Base-by-base conservation (phyloP, 2,329 filamentous ascomycete species). In the Venturia aucupariae region DNA sequence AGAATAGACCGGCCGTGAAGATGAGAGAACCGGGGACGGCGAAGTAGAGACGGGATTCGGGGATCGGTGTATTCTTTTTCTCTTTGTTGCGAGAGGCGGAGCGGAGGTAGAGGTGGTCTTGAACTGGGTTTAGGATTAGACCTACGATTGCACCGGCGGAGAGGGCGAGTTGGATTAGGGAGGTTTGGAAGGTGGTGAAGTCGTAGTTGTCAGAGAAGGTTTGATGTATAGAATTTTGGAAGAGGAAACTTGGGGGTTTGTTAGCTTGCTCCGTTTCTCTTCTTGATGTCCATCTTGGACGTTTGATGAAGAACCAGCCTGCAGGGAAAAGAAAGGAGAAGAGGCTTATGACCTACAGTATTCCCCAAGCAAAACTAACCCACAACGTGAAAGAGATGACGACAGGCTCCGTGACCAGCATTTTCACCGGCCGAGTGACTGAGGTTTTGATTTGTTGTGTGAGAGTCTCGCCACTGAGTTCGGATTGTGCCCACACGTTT, bases 401-500 rank as follows among this genome's bases (percentile, higher is more conserved):
- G 0, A 83, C 80, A 2, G 77, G 77, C 70, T 83, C 80, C 1
- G 80, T 82, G 67, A 72, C 73, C 3, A 82, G 74, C 69, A 82
- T 77, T 46, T 74, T 73, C n/a, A 72, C 51, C 0, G 76, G 75
- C 10, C 75, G 69, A 15, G 64, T 66, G 17, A 72, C 69, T 54
- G 70, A 39, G 7, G 32, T 62, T 27, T 64, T 39, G n/a, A 64
- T 19, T 6, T 24, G 39, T 35, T 64, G 19, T 27, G 3, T 32
- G n/a, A 44, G 63, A 19, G 32, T 32, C 17, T 35, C 41, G 11
- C 42, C 24, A 32, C 48, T 54, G 48, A 54, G 48, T 30, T 54
- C 48, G 24, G 48, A 54, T 30, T 54, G 24, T 15, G 48, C 48
- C 48, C 48, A 54, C 15, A 24, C 48, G 32, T 54, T 54, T 54